These are phyloP conservation scores for Tuber indicum DNA, from an alignment of 495 filamentous ascomycete genomes.

Conservation along the genomic window DNA sequence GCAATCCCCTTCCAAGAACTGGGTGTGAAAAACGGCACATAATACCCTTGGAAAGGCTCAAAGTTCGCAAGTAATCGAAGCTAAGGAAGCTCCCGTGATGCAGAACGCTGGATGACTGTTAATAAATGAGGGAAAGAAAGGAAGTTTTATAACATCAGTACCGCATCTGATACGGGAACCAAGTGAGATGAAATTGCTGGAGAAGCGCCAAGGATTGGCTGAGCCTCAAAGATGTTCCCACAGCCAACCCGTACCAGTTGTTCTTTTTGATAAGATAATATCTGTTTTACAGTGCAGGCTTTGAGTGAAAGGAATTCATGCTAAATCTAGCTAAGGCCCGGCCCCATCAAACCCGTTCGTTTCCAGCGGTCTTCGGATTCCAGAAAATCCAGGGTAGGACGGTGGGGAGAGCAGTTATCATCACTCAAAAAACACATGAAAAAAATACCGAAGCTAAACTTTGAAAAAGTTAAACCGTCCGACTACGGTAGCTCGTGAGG, in stretches of 20 bases:
- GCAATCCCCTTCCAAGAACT: not conserved
- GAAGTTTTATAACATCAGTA: not conserved
- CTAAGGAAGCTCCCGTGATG: not conserved
- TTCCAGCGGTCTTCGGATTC: not conserved
- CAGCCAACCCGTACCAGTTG: not conserved
- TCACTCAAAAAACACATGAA: not conserved
- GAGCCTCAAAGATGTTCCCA: not conserved
- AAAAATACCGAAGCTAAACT: not conserved
- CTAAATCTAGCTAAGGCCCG: not conserved
- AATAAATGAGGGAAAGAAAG: not conserved
- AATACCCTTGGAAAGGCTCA: not conserved
- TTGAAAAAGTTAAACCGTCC: not conserved
- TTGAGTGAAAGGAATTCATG: not conserved
- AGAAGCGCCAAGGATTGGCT: not conserved
- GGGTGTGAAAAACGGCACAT: not conserved
- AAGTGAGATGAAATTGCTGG: not conserved
- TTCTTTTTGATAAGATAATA: not conserved
- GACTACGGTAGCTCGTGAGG: not conserved
- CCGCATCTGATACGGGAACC: not conserved
- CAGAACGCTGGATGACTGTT: not conserved
- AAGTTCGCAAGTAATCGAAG: not conserved
- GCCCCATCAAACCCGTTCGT: not conserved
- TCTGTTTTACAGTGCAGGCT: not conserved
- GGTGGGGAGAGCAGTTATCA: not conserved
- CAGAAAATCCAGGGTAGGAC: not conserved